phyloP scores from a whole-genome alignment of 495 filamentous ascomycete species.

The Trichoderma gamsii region DNA sequence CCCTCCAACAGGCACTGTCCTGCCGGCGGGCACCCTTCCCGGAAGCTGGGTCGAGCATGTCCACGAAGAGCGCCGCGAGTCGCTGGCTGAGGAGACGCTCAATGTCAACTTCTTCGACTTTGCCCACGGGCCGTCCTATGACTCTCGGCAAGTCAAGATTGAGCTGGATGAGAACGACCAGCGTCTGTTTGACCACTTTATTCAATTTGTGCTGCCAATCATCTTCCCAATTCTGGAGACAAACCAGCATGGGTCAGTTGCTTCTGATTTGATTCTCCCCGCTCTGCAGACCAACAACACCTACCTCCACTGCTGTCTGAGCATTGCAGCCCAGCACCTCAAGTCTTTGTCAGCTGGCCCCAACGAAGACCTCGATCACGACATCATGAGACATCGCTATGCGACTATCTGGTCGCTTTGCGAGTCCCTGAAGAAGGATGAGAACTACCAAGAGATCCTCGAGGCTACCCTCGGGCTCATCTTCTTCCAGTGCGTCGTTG shows the following conservation, averaged over 20 bases:
- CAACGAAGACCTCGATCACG: constrained; percentile 71
- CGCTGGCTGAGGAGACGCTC: constrained; percentile 57
- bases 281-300: constrained; percentile 84
- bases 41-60: constrained; percentile 74
- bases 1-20: constrained; percentile 53
- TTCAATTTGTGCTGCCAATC: constrained; percentile 76
- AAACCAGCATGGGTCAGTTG: constrained; percentile 72
- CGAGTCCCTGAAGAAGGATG: constrained; percentile 71
- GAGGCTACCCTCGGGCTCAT: constrained; percentile 95
- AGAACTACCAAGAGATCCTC: constrained; percentile 78
- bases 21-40: constrained; percentile 58
- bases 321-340: constrained; percentile 89
- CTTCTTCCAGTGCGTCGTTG: constrained; percentile 93
- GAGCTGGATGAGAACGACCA: constrained; percentile 86
- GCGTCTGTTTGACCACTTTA: constrained; percentile 83
- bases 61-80: constrained; percentile 59
- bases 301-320: constrained; percentile 93
- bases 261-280: constrained; percentile 73
- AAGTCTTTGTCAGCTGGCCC: constrained; percentile 67
- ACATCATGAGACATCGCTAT: constrained; percentile 90
- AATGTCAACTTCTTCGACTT: constrained; percentile 76
- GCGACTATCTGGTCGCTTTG: constrained; percentile 83
- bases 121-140: constrained; percentile 49
- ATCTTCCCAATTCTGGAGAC: constrained; percentile 89
- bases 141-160: constrained; percentile 60